Evolutionary conservation across 495 filamentous ascomycete genomes (phyloP), one percentile per base, ranked within the genome.

Genomic region (Podospora appendiculata): DNA sequence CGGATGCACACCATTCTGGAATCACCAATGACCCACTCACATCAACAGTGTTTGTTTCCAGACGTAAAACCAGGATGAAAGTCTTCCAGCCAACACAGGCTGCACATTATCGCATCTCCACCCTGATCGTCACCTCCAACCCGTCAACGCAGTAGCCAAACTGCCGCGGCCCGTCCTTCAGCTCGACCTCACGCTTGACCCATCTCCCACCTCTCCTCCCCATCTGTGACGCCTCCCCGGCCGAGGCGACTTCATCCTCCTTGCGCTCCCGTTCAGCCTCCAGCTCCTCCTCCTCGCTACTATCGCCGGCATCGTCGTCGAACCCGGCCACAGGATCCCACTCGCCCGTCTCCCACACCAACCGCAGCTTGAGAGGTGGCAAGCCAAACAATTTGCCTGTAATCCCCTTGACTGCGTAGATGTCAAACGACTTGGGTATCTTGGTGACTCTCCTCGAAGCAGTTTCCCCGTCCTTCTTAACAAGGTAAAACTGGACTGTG

Each of bases 311-410:
- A 46, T 75, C 78, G 16, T 79, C 81, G 54, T 82, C 81, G 58
- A 80, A 81, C 46, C 78, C 79, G 14, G 72, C 79, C 34, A 87
- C 80, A 1, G 88, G 87, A 70, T 94, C 89, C 80, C 82, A 85
- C 64, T 94, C 86, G 48, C 88, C 84, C 14, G 89, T 92, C 69
- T 93, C 86, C 83, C 83, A 88, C 11, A 90, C 68, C 50, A 98
- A 59, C 52, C 76, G 73, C 45, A 91, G 66, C 38, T 70, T 65
- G 58, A 87, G 73, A 10, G 89, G 85, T 43, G 67, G 61, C 32
- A 90, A 59, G 8, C 72, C 74, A 65, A 94, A 91, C 56, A 86
- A 62, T 51, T 79, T 81, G 6, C 84, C 86, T 0, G 86, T 85
- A 13, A 95, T 71, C 0, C 85, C 87, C 61, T 93, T 87, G 18